These are phyloP conservation scores for Borovskyia barvae DNA, from an alignment of 208 protist genomes.

Conservation along the genomic window DNA sequence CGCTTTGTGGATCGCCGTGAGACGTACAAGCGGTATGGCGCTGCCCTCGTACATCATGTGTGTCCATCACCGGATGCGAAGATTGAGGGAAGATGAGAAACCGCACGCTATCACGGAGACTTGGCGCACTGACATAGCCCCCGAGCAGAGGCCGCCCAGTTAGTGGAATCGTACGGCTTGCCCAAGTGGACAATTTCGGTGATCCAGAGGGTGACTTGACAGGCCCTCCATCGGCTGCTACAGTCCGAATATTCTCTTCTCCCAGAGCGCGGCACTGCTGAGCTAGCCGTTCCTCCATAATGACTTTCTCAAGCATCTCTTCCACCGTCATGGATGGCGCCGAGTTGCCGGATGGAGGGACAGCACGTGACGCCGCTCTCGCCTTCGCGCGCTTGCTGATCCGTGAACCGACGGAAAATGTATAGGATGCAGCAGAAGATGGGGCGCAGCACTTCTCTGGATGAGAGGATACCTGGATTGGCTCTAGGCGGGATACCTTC, in stretches of 20 bases:
- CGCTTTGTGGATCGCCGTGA: conserved; percentile 23
- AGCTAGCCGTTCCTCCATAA: conserved; percentile 7
- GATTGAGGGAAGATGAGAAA: conserved; percentile 62
- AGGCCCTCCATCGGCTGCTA: too few species aligned
- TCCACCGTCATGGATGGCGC: not conserved
- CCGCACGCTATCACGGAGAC: conserved; percentile 16
- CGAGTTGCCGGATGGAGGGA: not conserved
- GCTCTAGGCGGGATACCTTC: not conserved
- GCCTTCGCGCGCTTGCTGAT: conserved; percentile 2
- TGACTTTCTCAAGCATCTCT: conserved; percentile 5
- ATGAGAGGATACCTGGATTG: too few species aligned
- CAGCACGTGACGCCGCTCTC: not conserved
- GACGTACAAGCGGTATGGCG: not conserved
- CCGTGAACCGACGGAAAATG: too few species aligned
- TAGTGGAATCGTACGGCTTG: conserved; percentile 4
- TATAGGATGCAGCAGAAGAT: too few species aligned
- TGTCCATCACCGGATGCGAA: conserved; percentile 13
- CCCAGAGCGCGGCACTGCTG: conserved; percentile 10
- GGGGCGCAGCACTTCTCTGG: too few species aligned
- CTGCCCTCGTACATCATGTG: not conserved
- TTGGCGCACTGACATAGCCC: conserved; percentile 34
- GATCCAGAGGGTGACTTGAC: not conserved
- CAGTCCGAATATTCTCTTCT: conserved; percentile 3
- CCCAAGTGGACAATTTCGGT: not conserved
- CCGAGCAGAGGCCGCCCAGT: conserved; percentile 28